Evolutionary conservation across 345 rosid species (phyloP).

Genomic region (Kernera saxatilis): DNA sequence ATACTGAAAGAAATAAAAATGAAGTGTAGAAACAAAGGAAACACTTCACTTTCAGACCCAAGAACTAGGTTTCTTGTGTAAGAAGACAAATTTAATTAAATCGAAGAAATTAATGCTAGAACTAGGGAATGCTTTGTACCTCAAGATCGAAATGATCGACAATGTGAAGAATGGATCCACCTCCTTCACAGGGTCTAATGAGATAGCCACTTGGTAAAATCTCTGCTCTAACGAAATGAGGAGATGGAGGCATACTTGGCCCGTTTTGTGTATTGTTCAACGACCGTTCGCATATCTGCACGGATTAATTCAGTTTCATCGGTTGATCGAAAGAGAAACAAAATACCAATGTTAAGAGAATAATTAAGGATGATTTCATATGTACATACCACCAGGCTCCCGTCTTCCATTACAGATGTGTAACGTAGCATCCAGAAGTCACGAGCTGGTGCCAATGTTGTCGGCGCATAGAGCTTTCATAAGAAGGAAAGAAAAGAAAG

Average conservation of each 20-base stretch:
- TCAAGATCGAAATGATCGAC: slow-evolving; percentile 95
- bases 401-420: slow-evolving; percentile 92
- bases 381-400: slow-evolving; percentile 83
- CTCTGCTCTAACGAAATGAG: slow-evolving; percentile 89
- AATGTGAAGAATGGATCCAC: slow-evolving; percentile 90
- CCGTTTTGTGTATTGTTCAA: slow-evolving; percentile 93
- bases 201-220: slow-evolving; percentile 89
- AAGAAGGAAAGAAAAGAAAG: neutral
- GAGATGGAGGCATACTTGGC: slow-evolving; percentile 92
- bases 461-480: slow-evolving; percentile 87
- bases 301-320: neutral
- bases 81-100: neutral
- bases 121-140: slow-evolving; percentile 32
- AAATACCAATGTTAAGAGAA: neutral
- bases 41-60: neutral
- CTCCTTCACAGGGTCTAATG: slow-evolving; percentile 97
- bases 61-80: slow-evolving; percentile 18
- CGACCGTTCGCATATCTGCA: slow-evolving; percentile 83
- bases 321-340: neutral
- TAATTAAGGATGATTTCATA: neutral
- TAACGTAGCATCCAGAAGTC: slow-evolving; percentile 98
- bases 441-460: slow-evolving; percentile 95
- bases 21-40: neutral
- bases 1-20: neutral
- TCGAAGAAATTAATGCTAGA: neutral